Percentiles rank a stretch among this genome's conserved stretches.
Evolutionary conservation across 129 eudicot genomes (phyloP).

Genomic region (Chrysanthemum seticuspe): DNA sequence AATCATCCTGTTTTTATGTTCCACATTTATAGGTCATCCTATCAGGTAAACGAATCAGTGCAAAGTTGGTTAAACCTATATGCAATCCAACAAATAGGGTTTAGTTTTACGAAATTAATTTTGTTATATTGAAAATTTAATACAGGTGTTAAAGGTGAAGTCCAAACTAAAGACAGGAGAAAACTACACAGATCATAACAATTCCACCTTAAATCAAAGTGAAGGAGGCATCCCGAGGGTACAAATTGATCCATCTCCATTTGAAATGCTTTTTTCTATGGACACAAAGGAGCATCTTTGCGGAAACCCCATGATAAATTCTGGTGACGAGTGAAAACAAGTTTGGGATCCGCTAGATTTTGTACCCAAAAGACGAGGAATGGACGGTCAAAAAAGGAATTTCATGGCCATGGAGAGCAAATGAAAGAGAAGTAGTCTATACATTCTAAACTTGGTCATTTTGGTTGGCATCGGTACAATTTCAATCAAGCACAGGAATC

Average conservation of each 20-base stretch:
- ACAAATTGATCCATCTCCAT: neutral
- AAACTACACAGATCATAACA: conserved; percentile 31
- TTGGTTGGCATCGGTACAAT: too few species aligned
- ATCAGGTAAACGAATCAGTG: neutral
- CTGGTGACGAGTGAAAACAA: conserved; percentile 57
- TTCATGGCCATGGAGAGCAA: too few species aligned
- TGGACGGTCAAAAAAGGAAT: too few species aligned
- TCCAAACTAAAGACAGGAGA: conserved; percentile 58
- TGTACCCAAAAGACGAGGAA: too few species aligned
- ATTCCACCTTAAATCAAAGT: neutral
- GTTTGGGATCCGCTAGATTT: conserved; percentile 16
- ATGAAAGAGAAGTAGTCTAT: too few species aligned
- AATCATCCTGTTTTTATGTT: too few species aligned
- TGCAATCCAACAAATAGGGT: neutral
- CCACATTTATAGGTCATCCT: too few species aligned
- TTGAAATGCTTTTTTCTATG: conserved; percentile 42
- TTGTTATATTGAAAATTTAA: conserved; percentile 17
- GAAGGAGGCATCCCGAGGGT: too few species aligned
- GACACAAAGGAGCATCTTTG: conserved; percentile 27
- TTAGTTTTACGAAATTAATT: conserved; percentile 1
- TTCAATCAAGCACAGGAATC: too few species aligned
- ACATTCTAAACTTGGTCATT: too few species aligned
- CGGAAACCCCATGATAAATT: conserved; percentile 34
- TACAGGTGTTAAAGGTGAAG: conserved; percentile 76
- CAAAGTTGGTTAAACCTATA: neutral